A percentile compares a stretch with the other conserved stretches of the same genome.
These are phyloP conservation scores for Ustilago trichophora DNA, from an alignment of 1,284 basidiomycete genomes.

Conservation along the genomic window DNA sequence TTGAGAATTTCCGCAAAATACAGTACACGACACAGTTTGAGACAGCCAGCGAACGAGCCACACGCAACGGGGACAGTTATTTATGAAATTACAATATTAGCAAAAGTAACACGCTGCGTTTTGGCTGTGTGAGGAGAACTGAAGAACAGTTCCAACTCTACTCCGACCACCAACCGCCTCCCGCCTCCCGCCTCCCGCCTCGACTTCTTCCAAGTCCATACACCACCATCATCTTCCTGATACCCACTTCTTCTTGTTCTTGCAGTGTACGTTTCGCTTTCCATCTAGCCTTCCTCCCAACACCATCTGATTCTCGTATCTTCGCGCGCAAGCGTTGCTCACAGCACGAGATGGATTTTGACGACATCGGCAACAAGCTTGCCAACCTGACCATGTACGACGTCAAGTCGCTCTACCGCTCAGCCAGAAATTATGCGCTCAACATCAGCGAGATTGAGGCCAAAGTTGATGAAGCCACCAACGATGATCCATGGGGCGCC, in stretches of 20 bases:
- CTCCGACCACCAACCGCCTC: conserved; percentile 2
- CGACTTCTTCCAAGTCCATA: too few species aligned
- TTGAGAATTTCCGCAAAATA: too few species aligned
- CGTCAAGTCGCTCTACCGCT: conserved; percentile 61
- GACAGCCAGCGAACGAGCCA: neutral
- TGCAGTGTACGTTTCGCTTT: too few species aligned
- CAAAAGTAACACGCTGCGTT: conserved; percentile 1
- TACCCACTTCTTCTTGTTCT: too few species aligned
- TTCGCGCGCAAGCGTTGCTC: neutral
- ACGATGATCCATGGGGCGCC: conserved; percentile 98
- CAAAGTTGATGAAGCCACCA: conserved; percentile 96
- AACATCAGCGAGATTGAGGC: conserved; percentile 97
- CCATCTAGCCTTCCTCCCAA: too few species aligned
- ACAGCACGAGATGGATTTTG: conserved; percentile 32
- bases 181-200: neutral
- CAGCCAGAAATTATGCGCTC: conserved; percentile 73
- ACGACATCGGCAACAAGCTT: conserved; percentile 58
- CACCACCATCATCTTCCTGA: too few species aligned
- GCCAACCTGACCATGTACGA: conserved; percentile 66
- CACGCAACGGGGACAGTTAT: too few species aligned
- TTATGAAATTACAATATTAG: too few species aligned
- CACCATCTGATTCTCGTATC: neutral
- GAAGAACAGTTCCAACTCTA: too few species aligned
- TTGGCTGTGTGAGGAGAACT: too few species aligned
- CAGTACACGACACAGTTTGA: too few species aligned